These are phyloP conservation scores for Gentiana macrophylla DNA, from an alignment of 257 asterid genomes.

Conservation along the genomic window DNA sequence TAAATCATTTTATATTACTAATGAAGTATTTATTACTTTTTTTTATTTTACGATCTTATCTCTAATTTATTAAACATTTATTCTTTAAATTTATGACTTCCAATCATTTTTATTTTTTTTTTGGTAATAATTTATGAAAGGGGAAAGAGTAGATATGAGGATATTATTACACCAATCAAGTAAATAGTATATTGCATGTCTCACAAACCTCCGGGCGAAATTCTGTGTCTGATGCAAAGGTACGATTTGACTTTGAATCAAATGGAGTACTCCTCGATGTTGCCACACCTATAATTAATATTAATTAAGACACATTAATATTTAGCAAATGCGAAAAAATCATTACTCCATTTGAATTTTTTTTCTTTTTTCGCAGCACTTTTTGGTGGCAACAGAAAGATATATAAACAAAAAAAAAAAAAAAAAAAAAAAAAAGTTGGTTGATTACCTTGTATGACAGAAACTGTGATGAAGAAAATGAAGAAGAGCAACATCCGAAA, in stretches of 20 bases:
- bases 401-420: too few relatives aligned
- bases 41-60: too few relatives aligned
- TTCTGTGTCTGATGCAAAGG: slow-evolving; percentile 18
- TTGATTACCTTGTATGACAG: slow-evolving; percentile 34
- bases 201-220: slow-evolving; percentile 22
- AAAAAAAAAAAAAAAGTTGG: background rate
- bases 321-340: background rate
- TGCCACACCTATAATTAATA: slow-evolving; percentile 22
- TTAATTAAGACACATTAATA: too few relatives aligned
- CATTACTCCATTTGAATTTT: background rate
- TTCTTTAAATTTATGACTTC: too few relatives aligned
- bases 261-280: slow-evolving; percentile 44
- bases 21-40: too few relatives aligned
- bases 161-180: background rate
- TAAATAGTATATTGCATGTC: background rate
- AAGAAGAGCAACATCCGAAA: slow-evolving; percentile 25
- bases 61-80: too few relatives aligned
- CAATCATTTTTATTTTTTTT: too few relatives aligned
- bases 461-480: slow-evolving; percentile 25
- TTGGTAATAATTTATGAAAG: too few relatives aligned
- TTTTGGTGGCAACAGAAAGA: too few relatives aligned
- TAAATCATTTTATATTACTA: too few relatives aligned
- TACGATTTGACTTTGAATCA: slow-evolving; percentile 3
- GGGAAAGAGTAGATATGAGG: background rate
- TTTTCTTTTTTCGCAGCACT: too few relatives aligned